Evolutionary conservation across 2,329 filamentous ascomycete genomes (phyloP), one percentile per base, ranked within the genome.

Genomic region (Capronia americana): DNA sequence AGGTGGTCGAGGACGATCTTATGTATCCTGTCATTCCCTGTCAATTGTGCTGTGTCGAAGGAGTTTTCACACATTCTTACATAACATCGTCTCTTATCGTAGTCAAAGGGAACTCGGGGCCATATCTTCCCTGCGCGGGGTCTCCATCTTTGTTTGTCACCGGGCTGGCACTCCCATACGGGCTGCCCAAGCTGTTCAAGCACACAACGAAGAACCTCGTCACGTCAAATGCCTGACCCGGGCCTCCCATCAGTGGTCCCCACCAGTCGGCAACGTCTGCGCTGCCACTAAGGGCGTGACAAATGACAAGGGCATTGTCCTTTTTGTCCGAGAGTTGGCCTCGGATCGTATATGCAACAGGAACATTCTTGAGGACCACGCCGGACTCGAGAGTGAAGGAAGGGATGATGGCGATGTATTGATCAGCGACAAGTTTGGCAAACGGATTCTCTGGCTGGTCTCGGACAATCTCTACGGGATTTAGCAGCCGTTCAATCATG

Each of bases 11-110:
- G 77, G 14, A 87, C 79, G 3, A 84, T 74, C 65, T 85, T 86
- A 70, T 87, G 84, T 56, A 86, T 81, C 54, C 82, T 84, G 70
- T 8, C 48, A 54, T 28, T 11, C 7, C 6, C 34, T 54, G 62
- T 72, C 48, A 72, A 68, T 63, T 38, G 30, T 38, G 24, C 34
- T n/a, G 20, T 41, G 14, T 50, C 24, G 11, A 20, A 30, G 34
- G 23, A 12, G 4, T 14, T 30, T 0, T 11, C 28, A 10, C 28
- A 23, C 26, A 28, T 32, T 78, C 90, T 81, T 81, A 95, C 91
- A 91, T 93, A 61, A 98, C 94, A 81, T 99, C 95, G 77, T 99
- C 95, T 71, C 94, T 86, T 70, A 99, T 92, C 0, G 95, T 98
- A 0, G 95, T 97, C 70, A 99, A 81, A 55, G 95, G 95, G 73